Percentiles rank a stretch among this genome's conserved stretches.
Evolutionary conservation across 306 rosid genomes (phyloP).

Genomic region (Cyclanthera cordifolia): DNA sequence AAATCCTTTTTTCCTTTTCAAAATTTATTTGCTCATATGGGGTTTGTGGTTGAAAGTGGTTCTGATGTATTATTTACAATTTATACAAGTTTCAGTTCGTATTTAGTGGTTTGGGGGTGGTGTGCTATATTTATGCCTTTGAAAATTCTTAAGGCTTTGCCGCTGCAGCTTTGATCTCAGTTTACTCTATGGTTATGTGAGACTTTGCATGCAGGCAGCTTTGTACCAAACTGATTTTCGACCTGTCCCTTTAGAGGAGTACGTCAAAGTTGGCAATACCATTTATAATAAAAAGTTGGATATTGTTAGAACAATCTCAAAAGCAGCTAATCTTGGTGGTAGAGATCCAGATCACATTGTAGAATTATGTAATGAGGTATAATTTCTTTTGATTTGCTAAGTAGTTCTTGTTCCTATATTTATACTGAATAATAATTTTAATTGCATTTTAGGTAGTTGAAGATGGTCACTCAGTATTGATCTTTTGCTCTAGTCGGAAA

Average conservation of each 20-base stretch:
- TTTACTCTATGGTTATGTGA: neutral
- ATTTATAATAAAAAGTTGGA: constrained; percentile 76
- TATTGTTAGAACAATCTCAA: constrained; percentile 56
- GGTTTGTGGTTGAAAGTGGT: too few relatives aligned
- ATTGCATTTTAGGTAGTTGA: constrained; percentile 69
- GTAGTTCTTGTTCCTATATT: neutral
- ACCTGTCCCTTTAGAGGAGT: constrained; percentile 95
- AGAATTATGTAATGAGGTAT: constrained; percentile 89
- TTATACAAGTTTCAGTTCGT: too few relatives aligned
- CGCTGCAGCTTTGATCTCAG: neutral
- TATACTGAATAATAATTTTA: neutral
- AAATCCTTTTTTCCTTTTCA: neutral
- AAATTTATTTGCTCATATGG: neutral
- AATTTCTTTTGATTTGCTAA: constrained; percentile 8
- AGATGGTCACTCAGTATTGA: constrained; percentile 85
- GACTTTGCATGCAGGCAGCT: constrained; percentile 65
- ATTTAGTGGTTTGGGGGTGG: too few relatives aligned
- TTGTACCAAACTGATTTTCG: constrained; percentile 86
- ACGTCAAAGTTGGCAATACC: constrained; percentile 72
- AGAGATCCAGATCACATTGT: constrained; percentile 97
- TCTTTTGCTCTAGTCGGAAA: constrained; percentile 92
- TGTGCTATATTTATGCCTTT: neutral
- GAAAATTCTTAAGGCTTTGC: neutral
- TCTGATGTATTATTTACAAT: too few relatives aligned
- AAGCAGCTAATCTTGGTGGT: constrained; percentile 68